Base-by-base conservation (phyloP, 129 eudicot genomes). In the Deinandra increscens region DNA sequence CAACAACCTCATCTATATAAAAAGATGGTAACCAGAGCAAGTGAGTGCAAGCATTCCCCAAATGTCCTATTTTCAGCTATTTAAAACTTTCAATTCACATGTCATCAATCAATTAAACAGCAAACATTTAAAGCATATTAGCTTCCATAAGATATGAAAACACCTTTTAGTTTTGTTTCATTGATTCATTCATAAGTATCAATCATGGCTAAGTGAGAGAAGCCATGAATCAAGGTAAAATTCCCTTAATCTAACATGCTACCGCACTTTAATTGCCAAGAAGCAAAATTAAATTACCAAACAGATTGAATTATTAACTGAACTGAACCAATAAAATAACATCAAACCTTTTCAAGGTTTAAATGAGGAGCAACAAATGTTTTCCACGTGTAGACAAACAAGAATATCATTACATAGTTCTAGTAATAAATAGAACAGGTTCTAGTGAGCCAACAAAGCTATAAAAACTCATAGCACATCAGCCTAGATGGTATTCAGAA, bases 1-100 rank as follows among this genome's bases (percentile, higher is more conserved):
- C 97, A 66, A 83, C 99, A 73, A 90, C 99, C 82, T 93, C 98
- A 70, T 81, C 97, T 89, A 73, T 68, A 63, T 64, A 81, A 72
- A 74, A 73, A 56, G 77, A 62, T 61, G 54, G 31, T 76, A 55
- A 75, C 70, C 38, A 55, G 64, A 72, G 46, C 50, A 60, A 42
- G 36, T 53, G 49, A 71, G 23, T 44, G 60, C 12, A 17, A 39
- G 64, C 45, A 17, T 59, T 37, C 14, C 55, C 43, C 4, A 9
- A 73, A 36, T 26, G 12, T 64, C 45, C 58, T 7, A 22, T 13
- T 17, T 55, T 46, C 55, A 60, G 46, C 76, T 72, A 60, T 19
- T 46, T 4, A 23, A 46, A 46, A 60, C n/a, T 44, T 60, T 72
- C 60, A 19, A 59, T 64, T 22, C 44, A 74, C 45, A 15, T 11